Base-by-base conservation (phyloP, 768 basidiomycete species). In the Boletus eberwhitei region DNA sequence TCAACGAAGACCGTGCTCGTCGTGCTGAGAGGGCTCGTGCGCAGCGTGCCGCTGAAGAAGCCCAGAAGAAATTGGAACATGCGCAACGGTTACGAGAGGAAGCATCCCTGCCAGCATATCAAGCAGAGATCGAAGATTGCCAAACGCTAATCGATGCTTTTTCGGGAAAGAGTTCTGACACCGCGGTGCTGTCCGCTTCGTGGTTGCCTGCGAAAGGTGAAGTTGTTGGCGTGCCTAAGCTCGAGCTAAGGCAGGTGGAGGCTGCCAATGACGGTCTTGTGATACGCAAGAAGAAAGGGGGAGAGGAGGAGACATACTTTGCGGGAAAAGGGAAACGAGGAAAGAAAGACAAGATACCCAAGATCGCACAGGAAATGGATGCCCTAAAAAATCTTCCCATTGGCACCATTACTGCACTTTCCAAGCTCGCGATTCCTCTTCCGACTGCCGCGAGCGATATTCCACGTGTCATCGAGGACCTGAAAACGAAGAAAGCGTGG, bases 401-500 rank as follows among this genome's bases (percentile, higher is more conserved):
- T 41, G 72, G 85, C n/a, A 94, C 90, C 7, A 84, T 99, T 41
- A 80, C 88, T 44, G 97, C 95, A 1, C 84, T 99, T 35, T 80
- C 96, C 53, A 76, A 82, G 16, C 79, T 98, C 39, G 92, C 93
- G 34, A 98, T 99, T 64, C 87, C 93, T 24, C 90, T 94, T 24
- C 97, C 97, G 0, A 78, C 83, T 17, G 86, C 87, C 12, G 71
- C 79, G 39, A 75, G 79, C 6, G 95, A 99, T 59, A 80, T 94
- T 34, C 80, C 86, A 50, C 88, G 92, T 50, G 83, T 93, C 44
- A 78, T 98, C 53, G 89, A 91, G 65, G 91, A 97, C 69, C 79
- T 99, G 54, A 88, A 88, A 72, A 90, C 84, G 48, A 99, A 98
- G 81, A 94, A 94, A 76, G 79, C 86, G 22, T 98, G 94, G 93